Evolutionary conservation across 352 stramenopile genomes (phyloP).

Genomic region (Phytophthora idaei): DNA sequence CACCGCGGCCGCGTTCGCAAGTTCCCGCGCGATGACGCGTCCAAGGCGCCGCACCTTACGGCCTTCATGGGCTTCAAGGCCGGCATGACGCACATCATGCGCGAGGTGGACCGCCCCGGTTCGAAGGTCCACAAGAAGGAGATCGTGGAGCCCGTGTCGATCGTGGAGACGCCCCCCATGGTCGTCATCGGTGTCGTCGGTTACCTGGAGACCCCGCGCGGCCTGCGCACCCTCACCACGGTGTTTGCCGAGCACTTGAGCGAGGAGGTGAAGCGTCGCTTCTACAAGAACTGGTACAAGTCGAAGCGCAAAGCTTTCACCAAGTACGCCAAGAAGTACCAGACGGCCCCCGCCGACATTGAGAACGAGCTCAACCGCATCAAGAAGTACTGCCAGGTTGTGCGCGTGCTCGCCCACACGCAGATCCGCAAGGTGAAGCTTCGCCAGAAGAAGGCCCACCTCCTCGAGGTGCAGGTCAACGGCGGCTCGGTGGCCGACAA

Average conservation of each 20-base stretch:
- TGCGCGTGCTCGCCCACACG: conserved; percentile 99
- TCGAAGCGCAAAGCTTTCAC: conserved; percentile 99
- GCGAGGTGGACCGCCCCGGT: conserved; percentile 98
- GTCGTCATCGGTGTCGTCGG: conserved; percentile 99
- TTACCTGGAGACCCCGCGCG: conserved; percentile 99
- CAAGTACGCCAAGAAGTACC: conserved; percentile 99
- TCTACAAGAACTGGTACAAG: conserved; percentile 99
- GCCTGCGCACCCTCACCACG: conserved; percentile 98
- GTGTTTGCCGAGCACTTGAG: conserved; percentile 99
- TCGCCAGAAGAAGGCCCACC: conserved; percentile 99
- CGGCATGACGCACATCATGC: conserved; percentile 99
- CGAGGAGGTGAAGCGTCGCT: conserved; percentile 99
- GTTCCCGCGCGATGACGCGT: conserved; percentile 98
- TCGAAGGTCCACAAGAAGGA: conserved; percentile 99
- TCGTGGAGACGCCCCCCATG: conserved; percentile 99
- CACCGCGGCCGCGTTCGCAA: conserved; percentile 98
- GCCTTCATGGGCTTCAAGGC: conserved; percentile 99
- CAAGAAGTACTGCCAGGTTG: conserved; percentile 99
- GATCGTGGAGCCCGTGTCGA: conserved; percentile 99
- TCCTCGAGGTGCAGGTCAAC: conserved; percentile 99
- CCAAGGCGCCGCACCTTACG: conserved; percentile 97
- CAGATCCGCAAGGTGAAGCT: conserved; percentile 99
- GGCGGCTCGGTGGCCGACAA: conserved; percentile 97
- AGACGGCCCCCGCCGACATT: conserved; percentile 91
- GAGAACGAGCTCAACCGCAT: conserved; percentile 99